A percentile compares a stretch with the other conserved stretches of the same genome.
phyloP scores from a whole-genome alignment of 2,329 filamentous ascomycete genomes.

The Rutstroemia sp. region DNA sequence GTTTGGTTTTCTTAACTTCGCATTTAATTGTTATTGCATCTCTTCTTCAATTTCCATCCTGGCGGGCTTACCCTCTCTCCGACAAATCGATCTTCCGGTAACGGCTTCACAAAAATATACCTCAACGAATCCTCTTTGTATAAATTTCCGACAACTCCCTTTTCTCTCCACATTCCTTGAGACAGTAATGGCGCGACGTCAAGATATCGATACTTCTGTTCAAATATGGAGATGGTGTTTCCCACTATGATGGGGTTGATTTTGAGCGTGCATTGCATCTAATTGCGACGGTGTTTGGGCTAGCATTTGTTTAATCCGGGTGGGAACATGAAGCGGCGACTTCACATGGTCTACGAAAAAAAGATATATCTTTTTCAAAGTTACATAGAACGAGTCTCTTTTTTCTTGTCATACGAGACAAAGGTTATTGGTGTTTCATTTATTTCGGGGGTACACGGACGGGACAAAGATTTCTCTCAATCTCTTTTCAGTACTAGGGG shows the following conservation, averaged over 20 bases:
- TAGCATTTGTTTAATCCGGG: conserved; percentile 26
- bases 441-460: conserved; percentile 19
- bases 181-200: conserved; percentile 24
- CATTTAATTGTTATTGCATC: conserved; percentile 27
- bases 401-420: conserved; percentile 19
- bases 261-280: conserved; percentile 30
- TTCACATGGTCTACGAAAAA: conserved; percentile 28
- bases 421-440: conserved; percentile 23
- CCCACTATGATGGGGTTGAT: conserved; percentile 23
- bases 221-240: conserved; percentile 26
- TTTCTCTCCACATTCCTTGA: conserved; percentile 27
- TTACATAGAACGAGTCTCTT: conserved; percentile 31
- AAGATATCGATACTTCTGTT: conserved; percentile 31
- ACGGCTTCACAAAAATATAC: conserved; percentile 18
- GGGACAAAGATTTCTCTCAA: conserved; percentile 27
- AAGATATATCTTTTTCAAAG: conserved; percentile 23
- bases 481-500: conserved; percentile 17
- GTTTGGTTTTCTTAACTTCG: conserved; percentile 19
- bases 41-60: conserved; percentile 21
- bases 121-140: conserved; percentile 31
- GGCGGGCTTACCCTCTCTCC: conserved; percentile 25
- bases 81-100: conserved; percentile 27
- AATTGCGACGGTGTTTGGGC: conserved; percentile 28
- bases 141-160: conserved; percentile 22
- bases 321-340: conserved; percentile 29